Evolutionary conservation across 2,329 filamentous ascomycete genomes (phyloP).

Genomic region (Aurifilum marmelostoma): DNA sequence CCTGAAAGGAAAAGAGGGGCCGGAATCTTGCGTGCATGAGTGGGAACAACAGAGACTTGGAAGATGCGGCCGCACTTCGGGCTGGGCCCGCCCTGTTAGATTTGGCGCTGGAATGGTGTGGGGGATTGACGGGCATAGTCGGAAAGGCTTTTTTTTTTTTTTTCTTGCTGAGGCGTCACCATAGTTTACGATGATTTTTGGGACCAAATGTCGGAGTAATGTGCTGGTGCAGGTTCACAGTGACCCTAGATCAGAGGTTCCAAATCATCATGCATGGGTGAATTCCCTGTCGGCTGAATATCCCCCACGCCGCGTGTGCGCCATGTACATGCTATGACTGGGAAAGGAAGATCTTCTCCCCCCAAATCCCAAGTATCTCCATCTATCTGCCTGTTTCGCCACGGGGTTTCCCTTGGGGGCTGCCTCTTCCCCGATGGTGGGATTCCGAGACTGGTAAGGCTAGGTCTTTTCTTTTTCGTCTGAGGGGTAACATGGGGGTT

Average conservation of each 20-base stretch:
- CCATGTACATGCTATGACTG: too few relatives aligned
- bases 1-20: neutral
- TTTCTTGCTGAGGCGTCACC: neutral
- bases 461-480: neutral
- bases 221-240: constrained; percentile 12
- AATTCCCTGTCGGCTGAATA: neutral
- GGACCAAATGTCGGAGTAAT: too few relatives aligned
- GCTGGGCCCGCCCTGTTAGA: constrained; percentile 3
- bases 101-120: constrained; percentile 10
- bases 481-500: neutral
- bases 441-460: neutral
- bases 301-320: neutral
- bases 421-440: constrained; percentile 7
- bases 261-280: neutral
- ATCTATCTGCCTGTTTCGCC: neutral
- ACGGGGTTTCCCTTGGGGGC: neutral
- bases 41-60: neutral
- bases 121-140: constrained; percentile 13
- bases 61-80: neutral
- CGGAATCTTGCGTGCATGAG: constrained; percentile 3
- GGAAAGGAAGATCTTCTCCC: neutral
- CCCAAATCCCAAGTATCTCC: too few relatives aligned
- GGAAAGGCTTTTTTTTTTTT: constrained; percentile 1
- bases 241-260: constrained; percentile 9
- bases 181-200: neutral